Conservation (phyloP, 163 green algal species). For the Volvox carteri region DNA sequence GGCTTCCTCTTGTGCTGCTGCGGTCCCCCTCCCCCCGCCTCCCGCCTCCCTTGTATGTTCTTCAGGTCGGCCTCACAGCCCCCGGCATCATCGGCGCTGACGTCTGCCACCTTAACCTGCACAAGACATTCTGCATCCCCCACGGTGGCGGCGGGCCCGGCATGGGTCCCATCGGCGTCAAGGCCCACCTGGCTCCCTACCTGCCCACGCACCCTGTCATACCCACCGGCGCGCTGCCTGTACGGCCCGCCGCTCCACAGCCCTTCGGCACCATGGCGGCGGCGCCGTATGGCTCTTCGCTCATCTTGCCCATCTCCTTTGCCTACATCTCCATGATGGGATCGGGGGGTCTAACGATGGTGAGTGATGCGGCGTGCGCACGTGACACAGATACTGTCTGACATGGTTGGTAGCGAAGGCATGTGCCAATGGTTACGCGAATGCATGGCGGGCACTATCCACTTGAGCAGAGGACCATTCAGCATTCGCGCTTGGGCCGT, state of each 20-base stretch:
- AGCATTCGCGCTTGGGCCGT: background rate
- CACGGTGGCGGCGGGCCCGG: conserved; percentile 97
- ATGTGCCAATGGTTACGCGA: too few species aligned
- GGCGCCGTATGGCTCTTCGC: conserved; percentile 94
- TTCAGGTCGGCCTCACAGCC: conserved; percentile 96
- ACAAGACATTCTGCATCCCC: conserved; percentile 99
- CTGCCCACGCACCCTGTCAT: conserved; percentile 96
- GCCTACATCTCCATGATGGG: conserved; percentile 99
- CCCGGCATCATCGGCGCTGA: conserved; percentile 98
- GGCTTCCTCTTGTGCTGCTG: too few species aligned
- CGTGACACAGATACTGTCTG: background rate
- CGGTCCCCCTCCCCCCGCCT: too few species aligned
- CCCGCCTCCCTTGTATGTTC: too few species aligned
- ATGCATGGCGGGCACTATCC: too few species aligned
- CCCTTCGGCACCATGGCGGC: conserved; percentile 95
- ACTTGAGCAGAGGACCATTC: too few species aligned
- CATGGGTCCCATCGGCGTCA: conserved; percentile 99
- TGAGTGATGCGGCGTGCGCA: conserved; percentile 22
- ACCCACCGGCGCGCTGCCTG: conserved; percentile 79
- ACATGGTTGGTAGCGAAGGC: too few species aligned
- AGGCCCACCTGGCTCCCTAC: conserved; percentile 97
- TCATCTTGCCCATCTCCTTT: conserved; percentile 99
- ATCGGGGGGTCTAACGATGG: conserved; percentile 86
- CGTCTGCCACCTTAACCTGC: conserved; percentile 99
- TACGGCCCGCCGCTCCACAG: conserved; percentile 57